Evolutionary conservation across 2,329 filamentous ascomycete genomes (phyloP).

Genomic region (Fusarium nygamai): DNA sequence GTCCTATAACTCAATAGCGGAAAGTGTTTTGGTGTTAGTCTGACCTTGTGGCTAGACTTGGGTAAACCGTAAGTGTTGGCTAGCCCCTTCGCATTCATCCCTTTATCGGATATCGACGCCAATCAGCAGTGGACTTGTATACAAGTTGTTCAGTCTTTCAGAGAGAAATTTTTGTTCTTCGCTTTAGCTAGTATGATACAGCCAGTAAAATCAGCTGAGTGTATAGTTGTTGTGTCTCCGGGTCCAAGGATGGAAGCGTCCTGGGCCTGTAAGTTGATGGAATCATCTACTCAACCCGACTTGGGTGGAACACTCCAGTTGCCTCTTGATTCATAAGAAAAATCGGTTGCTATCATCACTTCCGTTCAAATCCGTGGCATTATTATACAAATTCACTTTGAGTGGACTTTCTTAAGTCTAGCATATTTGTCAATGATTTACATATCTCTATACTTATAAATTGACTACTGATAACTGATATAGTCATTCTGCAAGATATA

Average conservation of each 20-base stretch:
- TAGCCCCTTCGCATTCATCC: no score
- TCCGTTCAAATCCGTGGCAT: fast-evolving
- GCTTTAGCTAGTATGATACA: fast-evolving
- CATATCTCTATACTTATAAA: background rate
- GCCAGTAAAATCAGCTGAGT: no score
- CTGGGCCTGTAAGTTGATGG: no score
- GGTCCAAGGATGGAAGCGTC: background rate
- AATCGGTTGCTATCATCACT: fast-evolving
- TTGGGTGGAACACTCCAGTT: fast-evolving
- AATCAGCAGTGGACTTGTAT: background rate
- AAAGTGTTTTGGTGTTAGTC: background rate
- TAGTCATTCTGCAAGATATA: fast-evolving
- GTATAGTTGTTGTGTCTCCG: no score
- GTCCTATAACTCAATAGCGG: background rate
- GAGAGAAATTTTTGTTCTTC: background rate
- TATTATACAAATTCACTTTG: background rate
- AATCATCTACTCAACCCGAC: no score
- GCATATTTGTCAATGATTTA: background rate
- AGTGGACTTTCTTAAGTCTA: fast-evolving
- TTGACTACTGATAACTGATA: background rate
- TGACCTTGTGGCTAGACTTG: background rate
- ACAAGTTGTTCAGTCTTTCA: fast-evolving
- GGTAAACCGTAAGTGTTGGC: background rate
- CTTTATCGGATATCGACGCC: no score
- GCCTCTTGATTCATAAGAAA: fast-evolving